These are phyloP conservation scores for Trichomonas gallinae DNA, from an alignment of 208 protist genomes.

Conservation along the genomic window DNA sequence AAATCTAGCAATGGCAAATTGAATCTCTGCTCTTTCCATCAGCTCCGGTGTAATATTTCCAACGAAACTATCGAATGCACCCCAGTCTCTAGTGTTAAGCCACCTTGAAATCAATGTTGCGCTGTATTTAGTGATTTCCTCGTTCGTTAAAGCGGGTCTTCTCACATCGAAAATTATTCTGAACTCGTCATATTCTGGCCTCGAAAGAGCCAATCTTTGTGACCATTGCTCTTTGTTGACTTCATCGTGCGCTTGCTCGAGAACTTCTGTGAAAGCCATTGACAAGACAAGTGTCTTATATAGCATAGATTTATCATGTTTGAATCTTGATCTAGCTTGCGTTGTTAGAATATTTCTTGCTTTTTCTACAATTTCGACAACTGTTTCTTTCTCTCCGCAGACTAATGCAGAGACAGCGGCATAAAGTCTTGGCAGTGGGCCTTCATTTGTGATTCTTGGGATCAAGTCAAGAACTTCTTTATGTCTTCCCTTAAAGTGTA, in stretches of 20 bases:
- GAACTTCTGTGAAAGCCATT: neutral
- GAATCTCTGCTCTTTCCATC: neutral
- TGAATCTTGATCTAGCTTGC: neutral
- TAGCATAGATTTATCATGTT: conserved; percentile 15
- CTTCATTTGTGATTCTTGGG: neutral
- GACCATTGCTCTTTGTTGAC: neutral
- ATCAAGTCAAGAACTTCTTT: neutral
- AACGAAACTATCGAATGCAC: neutral
- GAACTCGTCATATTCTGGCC: neutral
- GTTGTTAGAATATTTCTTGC: neutral
- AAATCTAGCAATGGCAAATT: neutral
- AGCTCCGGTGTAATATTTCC: neutral
- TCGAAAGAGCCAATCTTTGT: neutral
- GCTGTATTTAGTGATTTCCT: neutral
- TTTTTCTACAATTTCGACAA: neutral
- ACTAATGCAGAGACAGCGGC: neutral
- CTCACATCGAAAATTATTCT: neutral
- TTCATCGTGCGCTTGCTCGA: neutral
- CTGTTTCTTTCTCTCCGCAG: neutral
- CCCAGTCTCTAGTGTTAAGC: neutral
- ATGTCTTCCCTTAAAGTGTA: neutral
- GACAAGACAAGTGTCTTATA: neutral
- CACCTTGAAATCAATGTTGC: neutral
- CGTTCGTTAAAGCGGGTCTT: neutral
- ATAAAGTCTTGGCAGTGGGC: neutral